Conservation (phyloP, 495 filamentous ascomycete genomes). For the Penicilliopsis zonata region DNA sequence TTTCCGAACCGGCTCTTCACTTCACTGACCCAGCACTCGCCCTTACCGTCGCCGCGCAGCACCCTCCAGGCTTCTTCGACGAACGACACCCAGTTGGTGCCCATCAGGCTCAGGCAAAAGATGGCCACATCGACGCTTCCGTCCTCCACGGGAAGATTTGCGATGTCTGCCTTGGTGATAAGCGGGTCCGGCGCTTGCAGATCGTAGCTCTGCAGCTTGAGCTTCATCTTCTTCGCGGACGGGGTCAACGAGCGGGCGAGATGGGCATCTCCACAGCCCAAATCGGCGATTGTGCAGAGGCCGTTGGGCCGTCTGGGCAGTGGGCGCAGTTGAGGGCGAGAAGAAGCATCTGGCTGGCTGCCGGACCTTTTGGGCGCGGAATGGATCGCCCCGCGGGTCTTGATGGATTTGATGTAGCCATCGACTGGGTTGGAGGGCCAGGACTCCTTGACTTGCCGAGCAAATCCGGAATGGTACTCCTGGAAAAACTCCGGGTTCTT, state of each 20-base stretch:
- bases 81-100: slow-evolving; percentile 94
- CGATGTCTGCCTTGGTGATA: slow-evolving; percentile 80
- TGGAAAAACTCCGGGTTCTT: slow-evolving; percentile 78
- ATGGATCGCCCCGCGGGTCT: slow-evolving; percentile 35
- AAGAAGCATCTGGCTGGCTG: slow-evolving; percentile 7
- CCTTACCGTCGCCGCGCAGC: slow-evolving; percentile 64
- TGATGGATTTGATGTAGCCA: slow-evolving; percentile 58
- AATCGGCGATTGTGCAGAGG: slow-evolving; percentile 67
- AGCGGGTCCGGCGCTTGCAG: slow-evolving; percentile 51
- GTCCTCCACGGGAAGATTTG: slow-evolving; percentile 61
- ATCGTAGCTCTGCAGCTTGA: slow-evolving; percentile 59
- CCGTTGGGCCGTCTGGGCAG: slow-evolving; percentile 41
- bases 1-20: slow-evolving; percentile 84
- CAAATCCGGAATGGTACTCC: slow-evolving; percentile 92
- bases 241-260: slow-evolving; percentile 50
- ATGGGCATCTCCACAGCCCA: slow-evolving; percentile 72
- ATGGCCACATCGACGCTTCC: slow-evolving; percentile 70
- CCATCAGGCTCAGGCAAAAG: slow-evolving; percentile 95
- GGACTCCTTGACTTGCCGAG: slow-evolving; percentile 73
- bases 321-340: slow-evolving; percentile 19
- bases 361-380: slow-evolving; percentile 23
- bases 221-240: slow-evolving; percentile 44
- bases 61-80: slow-evolving; percentile 90
- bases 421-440: slow-evolving; percentile 97
- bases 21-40: slow-evolving; percentile 93